Percentiles rank a stretch among this genome's conserved stretches.
Conservation (phyloP, 345 rosid species). For the Moricandia arvensis region DNA sequence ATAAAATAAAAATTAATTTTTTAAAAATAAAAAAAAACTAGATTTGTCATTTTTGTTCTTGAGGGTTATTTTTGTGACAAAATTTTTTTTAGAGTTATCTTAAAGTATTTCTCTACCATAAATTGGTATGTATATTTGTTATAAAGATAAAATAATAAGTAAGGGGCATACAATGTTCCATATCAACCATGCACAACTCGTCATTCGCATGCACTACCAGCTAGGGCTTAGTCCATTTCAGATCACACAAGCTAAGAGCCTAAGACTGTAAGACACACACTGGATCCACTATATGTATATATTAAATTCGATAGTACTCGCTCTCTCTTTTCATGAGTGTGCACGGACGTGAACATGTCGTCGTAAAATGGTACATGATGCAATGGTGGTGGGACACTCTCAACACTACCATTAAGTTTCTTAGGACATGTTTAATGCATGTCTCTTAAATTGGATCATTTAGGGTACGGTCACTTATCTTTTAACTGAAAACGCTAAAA, state of each 20-base stretch:
- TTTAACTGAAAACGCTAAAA: no score
- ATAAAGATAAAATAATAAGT: slow-evolving; percentile 12
- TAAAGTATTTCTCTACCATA: no score
- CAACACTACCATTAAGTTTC: neutral
- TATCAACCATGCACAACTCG: slow-evolving; percentile 39
- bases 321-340: slow-evolving; percentile 11
- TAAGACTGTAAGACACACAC: slow-evolving; percentile 5
- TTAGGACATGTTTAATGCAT: no score
- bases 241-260: slow-evolving; percentile 29
- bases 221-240: slow-evolving; percentile 27
- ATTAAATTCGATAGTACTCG: slow-evolving; percentile 18
- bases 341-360: slow-evolving; percentile 38
- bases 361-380: slow-evolving; percentile 24
- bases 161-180: slow-evolving; percentile 35
- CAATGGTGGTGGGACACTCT: slow-evolving; percentile 30
- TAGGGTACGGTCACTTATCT: no score
- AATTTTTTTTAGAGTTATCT: no score
- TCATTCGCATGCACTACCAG: slow-evolving; percentile 37
- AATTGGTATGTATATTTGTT: neutral
- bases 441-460: no score
- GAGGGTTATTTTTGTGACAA: no score
- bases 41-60: no score
- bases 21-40: no score
- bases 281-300: slow-evolving; percentile 9
- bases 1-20: no score